These are phyloP conservation scores for Neurospora intermedia DNA, from an alignment of 495 filamentous ascomycete species.

Conservation along the genomic window DNA sequence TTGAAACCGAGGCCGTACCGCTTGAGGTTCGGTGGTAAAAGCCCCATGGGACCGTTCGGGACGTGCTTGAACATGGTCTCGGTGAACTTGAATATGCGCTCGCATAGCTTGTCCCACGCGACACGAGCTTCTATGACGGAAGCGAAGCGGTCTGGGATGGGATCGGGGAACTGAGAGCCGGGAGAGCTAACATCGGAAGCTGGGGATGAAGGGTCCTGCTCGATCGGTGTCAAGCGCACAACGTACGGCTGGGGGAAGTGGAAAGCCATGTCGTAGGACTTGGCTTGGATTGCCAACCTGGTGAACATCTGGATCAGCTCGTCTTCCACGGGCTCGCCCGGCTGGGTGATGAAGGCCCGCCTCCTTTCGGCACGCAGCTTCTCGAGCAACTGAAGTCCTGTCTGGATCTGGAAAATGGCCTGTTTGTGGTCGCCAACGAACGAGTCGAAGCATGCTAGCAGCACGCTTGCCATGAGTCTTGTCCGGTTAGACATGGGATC, in stretches of 20 bases:
- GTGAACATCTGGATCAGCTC: constrained; percentile 49
- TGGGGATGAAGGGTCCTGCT: constrained; percentile 27
- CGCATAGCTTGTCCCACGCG: constrained; percentile 39
- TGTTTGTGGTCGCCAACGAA: constrained; percentile 42
- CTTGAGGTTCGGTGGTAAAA: constrained; percentile 34
- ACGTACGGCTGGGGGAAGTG: constrained; percentile 47
- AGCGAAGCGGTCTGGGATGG: constrained; percentile 36
- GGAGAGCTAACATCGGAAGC: constrained; percentile 34
- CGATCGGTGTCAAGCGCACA: constrained; percentile 35
- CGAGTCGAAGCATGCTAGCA: constrained; percentile 40
- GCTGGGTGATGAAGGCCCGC: constrained; percentile 25
- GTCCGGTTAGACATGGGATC: constrained; percentile 29
- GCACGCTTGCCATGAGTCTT: constrained; percentile 37
- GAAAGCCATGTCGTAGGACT: constrained; percentile 51
- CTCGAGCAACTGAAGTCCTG: constrained; percentile 34
- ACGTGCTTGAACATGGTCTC: constrained; percentile 39
- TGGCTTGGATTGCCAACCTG: constrained; percentile 45
- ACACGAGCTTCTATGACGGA: constrained; percentile 38
- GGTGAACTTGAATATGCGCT: constrained; percentile 42
- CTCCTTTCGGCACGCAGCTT: constrained; percentile 30
- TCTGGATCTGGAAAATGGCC: constrained; percentile 36
- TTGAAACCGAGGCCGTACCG: constrained; percentile 33
- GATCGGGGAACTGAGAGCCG: constrained; percentile 24
- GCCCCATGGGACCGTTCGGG: constrained; percentile 33
- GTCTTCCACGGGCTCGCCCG: constrained; percentile 41